These are phyloP conservation scores for Phaseolus coccineus DNA, from an alignment of 331 rosid genomes.

Conservation along the genomic window DNA sequence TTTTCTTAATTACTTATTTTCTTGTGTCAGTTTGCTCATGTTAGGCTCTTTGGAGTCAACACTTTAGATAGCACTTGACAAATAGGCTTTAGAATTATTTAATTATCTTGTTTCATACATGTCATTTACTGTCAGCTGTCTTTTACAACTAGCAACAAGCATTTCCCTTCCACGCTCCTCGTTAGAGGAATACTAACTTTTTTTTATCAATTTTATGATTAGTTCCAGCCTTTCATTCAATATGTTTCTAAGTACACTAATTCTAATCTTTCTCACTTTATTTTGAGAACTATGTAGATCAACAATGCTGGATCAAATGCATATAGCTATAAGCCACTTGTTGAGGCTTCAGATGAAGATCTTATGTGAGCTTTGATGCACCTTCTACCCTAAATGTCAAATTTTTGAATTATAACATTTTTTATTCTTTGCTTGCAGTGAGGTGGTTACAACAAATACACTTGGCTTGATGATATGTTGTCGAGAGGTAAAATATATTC, in stretches of 20 bases:
- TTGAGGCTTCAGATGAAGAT: constrained; percentile 96
- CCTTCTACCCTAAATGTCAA: constrained; percentile 34
- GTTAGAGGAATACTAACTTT: not conserved
- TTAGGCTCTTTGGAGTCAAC: constrained; percentile 1
- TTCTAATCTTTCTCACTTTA: constrained; percentile 44
- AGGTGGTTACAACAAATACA: constrained; percentile 91
- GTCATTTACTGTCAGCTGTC: constrained; percentile 3
- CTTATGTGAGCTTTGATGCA: constrained; percentile 69
- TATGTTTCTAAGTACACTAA: constrained; percentile 39
- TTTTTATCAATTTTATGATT: constrained; percentile 23
- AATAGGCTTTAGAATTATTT: constrained; percentile 20
- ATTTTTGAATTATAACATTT: constrained; percentile 30
- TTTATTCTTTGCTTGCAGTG: constrained; percentile 65
- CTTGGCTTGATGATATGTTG: constrained; percentile 99
- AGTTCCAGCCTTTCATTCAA: constrained; percentile 31
- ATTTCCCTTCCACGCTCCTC: constrained; percentile 22
- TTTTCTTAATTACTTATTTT: not conserved
- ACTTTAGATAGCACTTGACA: not conserved
- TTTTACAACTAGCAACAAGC: not conserved
- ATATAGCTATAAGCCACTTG: constrained; percentile 86
- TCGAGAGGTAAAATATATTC: constrained; percentile 78
- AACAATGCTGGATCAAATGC: constrained; percentile 99
- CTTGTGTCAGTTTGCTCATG: not conserved
- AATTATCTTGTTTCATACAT: constrained; percentile 6
- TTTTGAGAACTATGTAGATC: constrained; percentile 72